Evolutionary conservation across 179 eudicot genomes (phyloP), one percentile per base, ranked within the genome.

Genomic region (Actinidia arguta): DNA sequence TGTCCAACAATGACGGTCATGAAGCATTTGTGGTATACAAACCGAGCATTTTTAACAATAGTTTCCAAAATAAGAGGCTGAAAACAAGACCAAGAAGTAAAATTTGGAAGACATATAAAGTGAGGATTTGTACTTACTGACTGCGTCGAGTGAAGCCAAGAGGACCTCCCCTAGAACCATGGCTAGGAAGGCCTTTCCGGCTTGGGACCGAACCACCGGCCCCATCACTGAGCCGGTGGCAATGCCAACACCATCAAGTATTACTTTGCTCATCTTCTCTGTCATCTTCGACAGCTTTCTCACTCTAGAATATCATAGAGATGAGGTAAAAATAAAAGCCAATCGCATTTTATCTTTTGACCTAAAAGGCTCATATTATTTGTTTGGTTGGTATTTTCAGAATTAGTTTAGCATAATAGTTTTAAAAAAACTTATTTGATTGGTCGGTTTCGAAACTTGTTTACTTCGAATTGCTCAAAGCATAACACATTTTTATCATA

Each of bases 81-180:
- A n/a, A n/a, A n/a, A n/a, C n/a, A n/a, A n/a, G n/a, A n/a, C n/a
- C n/a, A 69, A 42, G 16, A 36, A 48, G 61, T 31, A 2, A 31
- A 54, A 10, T 75, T 75, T 25, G 24, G 16, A 18, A 10, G 18
- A 47, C 63, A 36, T 17, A 51, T 44, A 27, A 73, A n/a, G 6
- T 17, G n/a, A 0, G 36, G 11, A 1, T 75, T 31, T 42, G 10
- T 62, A 88, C 93, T 83, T 92, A 95, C 99, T 92, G 79, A 95
- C 83, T 81, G 95, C 97, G 86, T 95, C 98, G 68, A 95, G 90
- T 50, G 99, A 95, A 85, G 98, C 99, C 76, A 95, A 88, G 80
- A 94, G 88, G 58, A 94, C 93, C 85, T 95, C 92, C 24, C 99
- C 99, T 1, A 97, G 99, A 87, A 92, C 90, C 94, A 91, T 90